A percentile compares a stretch with the other conserved stretches of the same genome.
These are phyloP conservation scores for Peniophora sp. DNA, from an alignment of 1,284 basidiomycete species.

Conservation along the genomic window DNA sequence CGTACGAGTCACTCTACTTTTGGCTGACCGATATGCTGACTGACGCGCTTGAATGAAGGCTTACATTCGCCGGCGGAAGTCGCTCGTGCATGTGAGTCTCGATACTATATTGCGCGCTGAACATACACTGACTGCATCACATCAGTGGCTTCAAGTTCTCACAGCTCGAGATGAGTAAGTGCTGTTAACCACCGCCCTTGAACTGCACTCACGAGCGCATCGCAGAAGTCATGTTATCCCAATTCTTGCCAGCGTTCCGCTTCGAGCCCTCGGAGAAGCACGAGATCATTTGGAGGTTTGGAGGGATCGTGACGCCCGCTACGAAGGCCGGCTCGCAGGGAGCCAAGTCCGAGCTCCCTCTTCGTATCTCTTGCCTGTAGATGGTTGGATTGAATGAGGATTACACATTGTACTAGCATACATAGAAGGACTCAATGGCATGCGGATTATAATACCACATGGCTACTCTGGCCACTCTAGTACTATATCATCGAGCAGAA, in stretches of 20 bases:
- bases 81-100: slow-evolving; percentile 5
- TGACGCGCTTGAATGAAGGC: background rate
- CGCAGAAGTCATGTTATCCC: slow-evolving; percentile 4
- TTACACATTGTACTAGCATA: no score
- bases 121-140: slow-evolving; percentile 6
- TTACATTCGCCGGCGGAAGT: background rate
- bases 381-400: background rate
- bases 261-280: slow-evolving; percentile 1
- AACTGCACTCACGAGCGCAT: background rate
- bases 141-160: slow-evolving; percentile 25
- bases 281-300: slow-evolving; percentile 1
- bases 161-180: slow-evolving; percentile 21
- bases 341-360: background rate
- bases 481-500: no score
- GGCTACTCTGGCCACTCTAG: no score
- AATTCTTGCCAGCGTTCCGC: slow-evolving; percentile 3
- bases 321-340: background rate
- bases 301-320: background rate
- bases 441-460: no score
- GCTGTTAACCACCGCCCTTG: background rate
- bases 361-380: background rate
- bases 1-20: slow-evolving; percentile 12
- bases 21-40: background rate
- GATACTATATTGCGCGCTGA: background rate
- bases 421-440: no score